Evolutionary conservation across 306 rosid species (phyloP), one percentile per base, ranked within the genome.

Genomic region (Cicer judaicum): DNA sequence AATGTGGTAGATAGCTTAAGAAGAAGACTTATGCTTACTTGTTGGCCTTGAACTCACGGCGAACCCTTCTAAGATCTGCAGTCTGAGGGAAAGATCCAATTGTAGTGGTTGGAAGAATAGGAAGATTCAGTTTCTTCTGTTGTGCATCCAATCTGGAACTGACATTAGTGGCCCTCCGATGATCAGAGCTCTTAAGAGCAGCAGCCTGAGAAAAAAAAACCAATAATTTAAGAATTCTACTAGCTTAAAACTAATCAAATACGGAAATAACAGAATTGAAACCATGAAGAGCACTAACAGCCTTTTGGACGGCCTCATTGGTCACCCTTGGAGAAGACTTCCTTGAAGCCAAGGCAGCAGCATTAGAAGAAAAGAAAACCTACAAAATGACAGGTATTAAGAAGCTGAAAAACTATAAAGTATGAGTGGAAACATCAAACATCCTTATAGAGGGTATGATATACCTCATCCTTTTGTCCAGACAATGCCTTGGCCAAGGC

Each of bases 41-140:
- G 52, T 88, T 87, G 60, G 87, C 97, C 84, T 89, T 92, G 86
- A 77, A 92, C 64, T 92, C 97, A 41, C 93, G 89, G 70, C 96
- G 97, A 80, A 82, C 83, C 80, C 92, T 92, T 70, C 97, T 84
- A 47, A 92, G 85, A 56, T 92, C 93, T 19, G 86, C 75, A 6
- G 95, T 90, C 74, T 92, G 97, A 74, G 97, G 97, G 84, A 92
- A 92, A 74, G 96, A 92, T 64, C 96, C 96, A 56, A 87, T 92
- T 15, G 93, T 92, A 73, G 97, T 92, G 34, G 97, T 92, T 13
- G 96, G 96, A 75, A 92, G 96, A 64, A 79, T 62, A 7, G 97
- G 93, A 88, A 92, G 97, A 65, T 89, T 88, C 67, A 89, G 70
- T 83, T 87, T 88, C 83, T 88, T 92, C 83, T 87, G 97, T 82